phyloP scores from a whole-genome alignment of 257 asterid species.

The Knoxia roxburghii region DNA sequence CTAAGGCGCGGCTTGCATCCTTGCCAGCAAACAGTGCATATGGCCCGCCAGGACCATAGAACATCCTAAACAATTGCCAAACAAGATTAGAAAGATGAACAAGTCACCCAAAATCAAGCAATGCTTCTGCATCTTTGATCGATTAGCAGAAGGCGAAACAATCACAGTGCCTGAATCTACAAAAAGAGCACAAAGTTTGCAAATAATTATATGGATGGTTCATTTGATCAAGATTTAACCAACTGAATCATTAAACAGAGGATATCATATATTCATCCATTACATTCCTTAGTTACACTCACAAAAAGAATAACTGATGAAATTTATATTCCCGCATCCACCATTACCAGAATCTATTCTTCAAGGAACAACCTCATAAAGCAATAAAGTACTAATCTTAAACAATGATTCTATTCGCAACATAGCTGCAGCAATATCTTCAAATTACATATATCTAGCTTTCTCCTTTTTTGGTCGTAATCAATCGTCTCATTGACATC shows the following conservation, averaged over 20 bases:
- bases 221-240: too few species aligned
- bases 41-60: constrained; percentile 95
- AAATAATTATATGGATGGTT: too few species aligned
- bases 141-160: neutral
- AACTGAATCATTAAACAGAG: too few species aligned
- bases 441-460: neutral
- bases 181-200: too few species aligned
- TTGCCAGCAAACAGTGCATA: constrained; percentile 88
- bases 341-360: neutral
- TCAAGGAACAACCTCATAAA: neutral
- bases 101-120: neutral
- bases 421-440: neutral
- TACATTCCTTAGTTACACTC: too few species aligned
- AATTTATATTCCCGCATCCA: too few species aligned
- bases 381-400: neutral
- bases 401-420: neutral
- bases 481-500: neutral
- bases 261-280: too few species aligned
- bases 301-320: too few species aligned
- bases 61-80: constrained; percentile 52
- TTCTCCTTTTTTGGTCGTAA: too few species aligned
- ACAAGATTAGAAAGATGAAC: neutral
- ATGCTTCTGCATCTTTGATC: neutral
- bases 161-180: neutral
- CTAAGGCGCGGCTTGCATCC: constrained; percentile 94